Conservation (phyloP, 441 rosid species). For the Capsella rubella region DNA sequence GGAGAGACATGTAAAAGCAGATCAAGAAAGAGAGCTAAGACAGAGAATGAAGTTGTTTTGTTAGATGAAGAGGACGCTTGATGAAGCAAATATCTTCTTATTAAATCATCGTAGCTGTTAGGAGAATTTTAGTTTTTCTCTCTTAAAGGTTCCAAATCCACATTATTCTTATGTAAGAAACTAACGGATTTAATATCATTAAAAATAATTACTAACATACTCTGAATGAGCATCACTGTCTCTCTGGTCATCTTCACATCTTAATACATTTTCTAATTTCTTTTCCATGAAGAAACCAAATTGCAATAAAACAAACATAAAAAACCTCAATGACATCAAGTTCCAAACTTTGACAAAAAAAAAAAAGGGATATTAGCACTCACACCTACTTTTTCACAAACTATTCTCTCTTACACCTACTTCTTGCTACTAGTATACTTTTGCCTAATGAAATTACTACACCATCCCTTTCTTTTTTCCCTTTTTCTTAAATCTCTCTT, state of each 20-base stretch:
- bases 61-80: conserved; percentile 58
- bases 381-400: no score
- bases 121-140: neutral
- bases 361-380: no score
- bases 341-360: neutral
- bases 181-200: neutral
- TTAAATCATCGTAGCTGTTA: neutral
- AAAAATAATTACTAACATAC: neutral
- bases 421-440: no score
- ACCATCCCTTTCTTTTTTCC: no score
- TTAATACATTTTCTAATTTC: no score
- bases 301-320: neutral
- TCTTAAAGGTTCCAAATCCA: neutral
- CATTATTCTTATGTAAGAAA: neutral
- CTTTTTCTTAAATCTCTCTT: no score
- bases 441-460: no score
- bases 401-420: no score
- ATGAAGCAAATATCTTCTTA: conserved; percentile 9
- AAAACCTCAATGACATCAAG: neutral
- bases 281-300: neutral
- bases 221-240: neutral
- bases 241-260: neutral
- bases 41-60: conserved; percentile 53
- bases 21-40: conserved; percentile 69
- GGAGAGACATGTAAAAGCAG: conserved; percentile 37